Conservation (phyloP, 768 basidiomycete genomes). For the Russula sp. region DNA sequence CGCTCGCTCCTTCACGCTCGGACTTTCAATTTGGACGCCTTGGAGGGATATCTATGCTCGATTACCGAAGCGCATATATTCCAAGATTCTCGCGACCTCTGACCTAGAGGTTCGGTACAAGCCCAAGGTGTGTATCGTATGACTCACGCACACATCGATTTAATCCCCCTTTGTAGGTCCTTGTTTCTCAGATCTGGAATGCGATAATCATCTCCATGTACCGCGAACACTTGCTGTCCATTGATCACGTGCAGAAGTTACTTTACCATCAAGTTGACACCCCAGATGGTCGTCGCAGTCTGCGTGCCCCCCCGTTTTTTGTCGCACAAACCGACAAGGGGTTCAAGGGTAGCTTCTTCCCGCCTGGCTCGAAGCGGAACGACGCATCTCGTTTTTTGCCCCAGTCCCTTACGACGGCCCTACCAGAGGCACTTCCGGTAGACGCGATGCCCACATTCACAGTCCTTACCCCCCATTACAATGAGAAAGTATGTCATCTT, state of each 20-base stretch:
- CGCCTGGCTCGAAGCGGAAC: conserved; percentile 88
- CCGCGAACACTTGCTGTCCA: conserved; percentile 96
- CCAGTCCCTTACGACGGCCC: conserved; percentile 94
- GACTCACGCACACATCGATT: no score
- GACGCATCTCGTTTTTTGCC: conserved; percentile 98
- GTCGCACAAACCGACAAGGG: conserved; percentile 90
- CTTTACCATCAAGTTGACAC: conserved; percentile 96
- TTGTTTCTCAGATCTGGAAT: conserved; percentile 99
- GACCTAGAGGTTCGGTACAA: conserved; percentile 99
- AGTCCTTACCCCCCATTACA: conserved; percentile 92
- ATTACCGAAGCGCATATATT: conserved; percentile 93
- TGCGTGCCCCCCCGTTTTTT: conserved; percentile 97
- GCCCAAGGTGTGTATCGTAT: conserved; percentile 71
- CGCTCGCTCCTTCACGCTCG: conserved; percentile 81
- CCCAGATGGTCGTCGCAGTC: conserved; percentile 81
- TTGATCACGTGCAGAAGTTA: conserved; percentile 97
- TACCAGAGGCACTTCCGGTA: conserved; percentile 91
- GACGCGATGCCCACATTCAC: conserved; percentile 99
- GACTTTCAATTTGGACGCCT: conserved; percentile 97
- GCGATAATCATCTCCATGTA: conserved; percentile 99
- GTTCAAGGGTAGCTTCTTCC: conserved; percentile 88
- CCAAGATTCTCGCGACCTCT: conserved; percentile 87
- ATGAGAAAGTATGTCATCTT: conserved; percentile 70
- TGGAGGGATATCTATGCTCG: conserved; percentile 98
- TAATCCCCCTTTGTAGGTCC: conserved; percentile 51